Base-by-base conservation (phyloP, 257 asterid genomes). In the Prunella vulgaris region DNA sequence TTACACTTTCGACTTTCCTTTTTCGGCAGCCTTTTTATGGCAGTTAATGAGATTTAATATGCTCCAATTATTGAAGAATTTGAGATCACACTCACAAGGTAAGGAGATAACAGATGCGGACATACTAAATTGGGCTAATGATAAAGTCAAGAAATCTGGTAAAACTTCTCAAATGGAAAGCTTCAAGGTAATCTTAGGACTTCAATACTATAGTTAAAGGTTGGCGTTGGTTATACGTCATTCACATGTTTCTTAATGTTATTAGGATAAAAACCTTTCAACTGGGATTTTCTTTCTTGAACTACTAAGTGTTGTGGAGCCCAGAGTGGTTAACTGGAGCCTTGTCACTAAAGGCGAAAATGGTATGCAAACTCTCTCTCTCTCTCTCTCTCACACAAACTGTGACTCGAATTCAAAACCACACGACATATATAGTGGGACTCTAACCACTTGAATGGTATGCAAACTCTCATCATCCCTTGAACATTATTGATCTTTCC, bases 11-110 rank as follows among this genome's bases (percentile, higher is more conserved):
- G 37, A 57, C 46, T 67, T 32, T 30, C 57, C 54, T n/a, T 72
- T 18, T 57, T 51, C 27, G 59, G 40, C 85, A 90, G 97, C 98
- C 9, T 84, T 82, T 71, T 74, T 93, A 38, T 93, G 98, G 97
- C 96, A 90, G 88, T 76, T 93, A 77, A 90, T 93, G 98, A 87
- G 98, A 82, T 90, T 87, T 77, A 81, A 81, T 28, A 88, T 93
- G 97, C 97, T 93, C 80, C 94, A 86, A 81, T 74, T 93, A 37
- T 53, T 75, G 60, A 75, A 53, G 51, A 68, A 75, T 69, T 75
- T 75, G 66, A 75, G 75, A 51, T 49, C 53, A 25, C 79, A 74
- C 62, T 75, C 79, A 10, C 71, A 68, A 75, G 79, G 75, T 1
- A 75, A 75, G 71, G 79, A 68, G 30, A 68, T 75, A 37, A 60